These are phyloP conservation scores for Yamadazyma tumulicola DNA, from an alignment of 805 yeast species.

Conservation along the genomic window DNA sequence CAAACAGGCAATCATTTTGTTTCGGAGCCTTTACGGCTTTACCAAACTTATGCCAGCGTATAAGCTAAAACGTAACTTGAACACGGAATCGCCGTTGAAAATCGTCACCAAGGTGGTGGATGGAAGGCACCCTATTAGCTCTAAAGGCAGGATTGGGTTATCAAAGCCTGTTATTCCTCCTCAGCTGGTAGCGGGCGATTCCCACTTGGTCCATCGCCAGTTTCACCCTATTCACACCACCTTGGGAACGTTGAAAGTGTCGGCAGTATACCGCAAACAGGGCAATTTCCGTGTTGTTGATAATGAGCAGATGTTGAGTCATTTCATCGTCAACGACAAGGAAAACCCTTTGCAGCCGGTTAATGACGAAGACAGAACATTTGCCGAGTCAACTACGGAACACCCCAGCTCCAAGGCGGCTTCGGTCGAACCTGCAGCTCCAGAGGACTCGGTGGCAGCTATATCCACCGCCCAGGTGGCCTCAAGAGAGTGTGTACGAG, in stretches of 20 bases:
- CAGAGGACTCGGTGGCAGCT: neutral
- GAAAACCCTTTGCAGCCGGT: slow-evolving; percentile 3
- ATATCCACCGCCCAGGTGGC: neutral
- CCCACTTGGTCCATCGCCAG: slow-evolving; percentile 58
- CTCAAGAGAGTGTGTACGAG: neutral
- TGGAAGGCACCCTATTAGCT: slow-evolving; percentile 73
- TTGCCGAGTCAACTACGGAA: neutral
- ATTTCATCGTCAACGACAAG: slow-evolving; percentile 46
- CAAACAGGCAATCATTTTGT: slow-evolving; percentile 68
- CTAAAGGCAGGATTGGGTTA: slow-evolving; percentile 82
- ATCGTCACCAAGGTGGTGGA: slow-evolving; percentile 65
- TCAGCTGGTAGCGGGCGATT: slow-evolving; percentile 29
- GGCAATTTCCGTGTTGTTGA: slow-evolving; percentile 65
- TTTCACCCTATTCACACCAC: slow-evolving; percentile 73
- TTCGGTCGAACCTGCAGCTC: neutral
- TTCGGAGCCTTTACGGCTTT: slow-evolving; percentile 70
- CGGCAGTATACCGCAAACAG: slow-evolving; percentile 77
- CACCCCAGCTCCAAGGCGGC: neutral
- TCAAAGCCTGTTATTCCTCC: slow-evolving; percentile 60
- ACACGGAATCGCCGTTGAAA: slow-evolving; percentile 22
- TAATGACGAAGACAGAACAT: neutral
- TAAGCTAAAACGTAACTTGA: slow-evolving; percentile 44
- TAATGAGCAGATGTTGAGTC: slow-evolving; percentile 58
- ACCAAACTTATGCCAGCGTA: slow-evolving; percentile 69
- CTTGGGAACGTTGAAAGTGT: slow-evolving; percentile 66